Evolutionary conservation across 805 yeast genomes (phyloP), one percentile per base, ranked within the genome.

Genomic region (Kodamaea sagamina): DNA sequence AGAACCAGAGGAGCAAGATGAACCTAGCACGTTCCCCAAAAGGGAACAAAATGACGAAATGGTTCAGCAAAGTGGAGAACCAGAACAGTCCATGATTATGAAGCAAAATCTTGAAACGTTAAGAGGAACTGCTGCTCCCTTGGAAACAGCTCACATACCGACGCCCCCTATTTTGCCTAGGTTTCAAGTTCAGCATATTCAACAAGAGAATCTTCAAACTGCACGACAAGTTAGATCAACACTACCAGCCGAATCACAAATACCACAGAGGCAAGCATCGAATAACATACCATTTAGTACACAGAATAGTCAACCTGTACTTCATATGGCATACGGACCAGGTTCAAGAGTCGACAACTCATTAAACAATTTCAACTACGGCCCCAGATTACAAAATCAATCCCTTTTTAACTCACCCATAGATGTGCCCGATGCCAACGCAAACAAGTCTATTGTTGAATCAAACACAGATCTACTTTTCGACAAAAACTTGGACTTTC

Each of bases 401-500:
- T 5, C 19, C 18, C 19, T 11, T 6, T 19, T 35, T 12, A 35
- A 24, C 27, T 28, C 32, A 4, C 32, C 32, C 18, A 16, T 29
- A n/a, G 32, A 35, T 7, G 16, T 21, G 13, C 12, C 38, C 19
- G 6, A 5, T 10, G 4, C 38, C 18, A 35, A 35, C 16, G 18
- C 41, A 12, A 47, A 41, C 40, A 44, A 42, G n/a, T 47, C 52
- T 16, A 49, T 52, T 21, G 54, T 47, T 16, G 53, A 54, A 21
- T 36, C 55, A 11, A 54, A 51, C 40, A 46, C 58, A 11, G 58
- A 57, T 13, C 29, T 57, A 8, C 41, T 61, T 16, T 52, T 52
- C 31, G 64, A 59, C 34, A 58, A 59, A 38, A 55, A 47, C 46
- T 53, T 65, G 21, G 76, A 65, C 38, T 71, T 69, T 48, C 68